A percentile compares a stretch with the other conserved stretches of the same genome.
Conservation (phyloP, 2,329 filamentous ascomycete species). For the Sporothrix dimorphospora region DNA sequence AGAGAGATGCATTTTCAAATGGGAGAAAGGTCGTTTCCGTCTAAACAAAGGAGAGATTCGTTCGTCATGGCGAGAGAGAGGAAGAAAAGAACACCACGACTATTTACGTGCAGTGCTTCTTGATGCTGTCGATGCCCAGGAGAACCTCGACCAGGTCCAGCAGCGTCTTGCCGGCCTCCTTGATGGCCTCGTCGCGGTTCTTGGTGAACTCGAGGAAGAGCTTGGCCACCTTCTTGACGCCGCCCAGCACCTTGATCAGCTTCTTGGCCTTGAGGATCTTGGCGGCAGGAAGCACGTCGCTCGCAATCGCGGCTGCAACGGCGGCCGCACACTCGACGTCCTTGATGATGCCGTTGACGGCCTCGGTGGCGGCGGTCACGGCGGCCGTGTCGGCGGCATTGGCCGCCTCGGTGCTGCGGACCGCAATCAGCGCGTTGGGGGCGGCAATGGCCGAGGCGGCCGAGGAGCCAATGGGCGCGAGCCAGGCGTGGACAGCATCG, state of each 20-base stretch:
- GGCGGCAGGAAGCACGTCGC: conserved; percentile 23
- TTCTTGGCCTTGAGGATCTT: conserved; percentile 28
- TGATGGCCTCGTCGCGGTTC: conserved; percentile 25
- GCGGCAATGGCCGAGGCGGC: conserved; percentile 7
- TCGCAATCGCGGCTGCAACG: conserved; percentile 11
- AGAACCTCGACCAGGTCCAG: conserved; percentile 19
- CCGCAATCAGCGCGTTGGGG: background rate
- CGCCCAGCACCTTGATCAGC: conserved; percentile 26
- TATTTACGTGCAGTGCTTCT: conserved; percentile 22
- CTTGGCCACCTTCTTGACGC: conserved; percentile 27
- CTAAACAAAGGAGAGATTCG: conserved; percentile 4
- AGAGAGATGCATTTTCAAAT: conserved; percentile 3
- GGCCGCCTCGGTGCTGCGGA: background rate
- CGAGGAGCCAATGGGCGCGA: conserved; percentile 10
- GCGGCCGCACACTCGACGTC: conserved; percentile 23
- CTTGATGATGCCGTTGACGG: conserved; percentile 21
- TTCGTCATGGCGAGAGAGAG: background rate
- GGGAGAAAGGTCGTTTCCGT: background rate
- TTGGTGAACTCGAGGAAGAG: conserved; percentile 24
- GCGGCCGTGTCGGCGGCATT: background rate
- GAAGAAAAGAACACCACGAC: too few species aligned
- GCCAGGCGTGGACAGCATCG: conserved; percentile 25
- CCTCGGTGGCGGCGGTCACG: background rate
- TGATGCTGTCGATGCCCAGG: conserved; percentile 20
- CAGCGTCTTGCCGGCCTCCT: conserved; percentile 22